Base-by-base conservation (phyloP, 1,284 basidiomycete species). In the Golubevia sp. region DNA sequence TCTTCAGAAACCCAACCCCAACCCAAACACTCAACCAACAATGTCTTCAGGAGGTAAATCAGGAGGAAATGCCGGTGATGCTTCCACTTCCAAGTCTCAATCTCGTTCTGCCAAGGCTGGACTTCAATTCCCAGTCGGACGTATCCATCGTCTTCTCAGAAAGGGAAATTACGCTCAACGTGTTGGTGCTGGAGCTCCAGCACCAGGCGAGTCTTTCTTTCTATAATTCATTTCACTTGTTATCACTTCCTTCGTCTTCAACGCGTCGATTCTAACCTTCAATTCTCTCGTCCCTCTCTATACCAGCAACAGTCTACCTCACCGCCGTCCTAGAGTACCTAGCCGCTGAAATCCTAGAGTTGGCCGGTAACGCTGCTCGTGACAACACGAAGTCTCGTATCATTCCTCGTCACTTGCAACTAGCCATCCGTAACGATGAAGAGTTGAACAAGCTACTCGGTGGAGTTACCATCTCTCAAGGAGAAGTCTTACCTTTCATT, bases 361-460 rank as follows among this genome's bases (percentile, higher is more conserved):
- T 94, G 60, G 92, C 92, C 58, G 92, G 92, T 63, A 92, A 92
- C 86, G 92, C 91, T 55, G 88, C 88, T 26, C 87, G 89, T 67
- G 89, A 91, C 76, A 89, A 91, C 86, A 90, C 90, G 88, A 88
- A 93, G 88, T 91, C 92, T 81, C 92, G 92, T 90, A 94, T 94
- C 83, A 91, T 93, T 18, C 93, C 93, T 64, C 89, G 93, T 84
- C 92, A 94, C 85, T 84, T 94, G 64, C 92, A 94, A 84, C 90
- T 94, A 68, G 93, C 92, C 73, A 93, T 95, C 85, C 88, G 92
- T 73, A 76, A 76, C 70, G 84, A 85, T 58, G 84, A 85, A 70
- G 84, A 85, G 76, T 82, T 91, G 77, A 89, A 90, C 85, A 91
- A 89, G 78, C 88, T 92, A 53, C 88, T 94, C 55, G 92, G 92